Evolutionary conservation across 148 eudicot species (phyloP).

Genomic region (Rheum nobile): DNA sequence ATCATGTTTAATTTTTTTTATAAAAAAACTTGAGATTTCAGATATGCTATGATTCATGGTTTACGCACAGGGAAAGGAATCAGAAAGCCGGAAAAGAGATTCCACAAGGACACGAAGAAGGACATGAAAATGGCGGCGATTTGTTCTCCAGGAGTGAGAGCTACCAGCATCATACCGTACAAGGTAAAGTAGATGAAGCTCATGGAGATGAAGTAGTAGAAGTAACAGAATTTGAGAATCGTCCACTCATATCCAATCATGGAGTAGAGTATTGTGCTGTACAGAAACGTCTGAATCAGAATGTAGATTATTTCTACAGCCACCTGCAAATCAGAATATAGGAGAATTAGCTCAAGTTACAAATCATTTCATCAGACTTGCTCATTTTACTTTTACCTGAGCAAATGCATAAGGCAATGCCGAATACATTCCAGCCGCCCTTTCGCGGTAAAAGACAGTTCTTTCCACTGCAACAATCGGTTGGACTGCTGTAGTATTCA

Average conservation of each 20-base stretch:
- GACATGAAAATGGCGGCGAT: constrained; percentile 41
- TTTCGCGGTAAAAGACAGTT: constrained; percentile 66
- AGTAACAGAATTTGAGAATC: constrained; percentile 32
- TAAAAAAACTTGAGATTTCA: no score
- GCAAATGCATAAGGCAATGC: constrained; percentile 55
- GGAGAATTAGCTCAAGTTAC: no score
- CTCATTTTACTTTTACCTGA: constrained; percentile 34
- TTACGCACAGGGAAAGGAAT: constrained; percentile 52
- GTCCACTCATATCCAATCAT: constrained; percentile 76
- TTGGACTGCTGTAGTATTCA: constrained; percentile 36
- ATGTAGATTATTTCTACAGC: constrained; percentile 44
- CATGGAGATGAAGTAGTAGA: constrained; percentile 48
- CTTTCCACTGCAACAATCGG: constrained; percentile 40
- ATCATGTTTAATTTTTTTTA: no score
- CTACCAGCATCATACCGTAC: constrained; percentile 73
- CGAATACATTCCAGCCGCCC: constrained; percentile 70
- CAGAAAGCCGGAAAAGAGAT: constrained; percentile 63
- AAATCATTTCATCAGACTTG: no score
- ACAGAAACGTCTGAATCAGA: constrained; percentile 30
- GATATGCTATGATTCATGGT: no score
- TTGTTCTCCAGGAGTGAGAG: constrained; percentile 53
- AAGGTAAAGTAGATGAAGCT: constrained; percentile 52
- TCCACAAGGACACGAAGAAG: constrained; percentile 72
- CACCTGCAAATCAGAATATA: no score
- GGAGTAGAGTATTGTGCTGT: constrained; percentile 39